A percentile compares a stretch with the other conserved stretches of the same genome.
Conservation (phyloP, 805 yeast genomes). For the Tetrapisispora phaffii region DNA sequence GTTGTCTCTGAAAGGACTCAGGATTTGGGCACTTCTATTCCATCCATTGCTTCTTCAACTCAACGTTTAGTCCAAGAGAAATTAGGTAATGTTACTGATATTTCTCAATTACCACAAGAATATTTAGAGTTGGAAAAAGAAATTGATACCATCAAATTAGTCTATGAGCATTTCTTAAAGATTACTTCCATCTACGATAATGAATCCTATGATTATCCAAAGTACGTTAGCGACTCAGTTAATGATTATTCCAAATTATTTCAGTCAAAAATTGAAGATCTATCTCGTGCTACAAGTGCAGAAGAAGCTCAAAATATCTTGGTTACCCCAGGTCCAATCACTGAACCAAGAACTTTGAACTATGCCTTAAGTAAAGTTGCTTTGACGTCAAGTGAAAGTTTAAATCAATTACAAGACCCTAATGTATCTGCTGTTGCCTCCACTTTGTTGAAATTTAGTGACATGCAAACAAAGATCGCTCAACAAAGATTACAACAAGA, state of each 20-base stretch:
- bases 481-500: constrained; percentile 79
- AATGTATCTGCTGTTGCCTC: constrained; percentile 46
- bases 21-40: constrained; percentile 44
- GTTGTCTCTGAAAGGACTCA: constrained; percentile 25
- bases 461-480: constrained; percentile 64
- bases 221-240: constrained; percentile 62
- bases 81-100: constrained; percentile 72
- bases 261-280: constrained; percentile 51
- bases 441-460: constrained; percentile 57
- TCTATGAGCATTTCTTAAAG: constrained; percentile 48
- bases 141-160: constrained; percentile 61
- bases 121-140: constrained; percentile 64
- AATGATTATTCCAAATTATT: constrained; percentile 60
- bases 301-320: constrained; percentile 38
- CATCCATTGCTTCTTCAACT: constrained; percentile 69
- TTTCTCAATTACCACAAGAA: constrained; percentile 77
- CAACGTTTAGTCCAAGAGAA: constrained; percentile 69
- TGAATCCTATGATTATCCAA: constrained; percentile 79
- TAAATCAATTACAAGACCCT: constrained; percentile 20
- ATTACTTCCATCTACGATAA: constrained; percentile 52
- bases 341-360: constrained; percentile 66
- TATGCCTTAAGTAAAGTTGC: constrained; percentile 77
- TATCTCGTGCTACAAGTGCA: constrained; percentile 64
- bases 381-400: constrained; percentile 33
- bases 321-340: constrained; percentile 33